Evolutionary conservation across 208 protist genomes (phyloP).

Genomic region (Acanthamoeba triangularis): DNA sequence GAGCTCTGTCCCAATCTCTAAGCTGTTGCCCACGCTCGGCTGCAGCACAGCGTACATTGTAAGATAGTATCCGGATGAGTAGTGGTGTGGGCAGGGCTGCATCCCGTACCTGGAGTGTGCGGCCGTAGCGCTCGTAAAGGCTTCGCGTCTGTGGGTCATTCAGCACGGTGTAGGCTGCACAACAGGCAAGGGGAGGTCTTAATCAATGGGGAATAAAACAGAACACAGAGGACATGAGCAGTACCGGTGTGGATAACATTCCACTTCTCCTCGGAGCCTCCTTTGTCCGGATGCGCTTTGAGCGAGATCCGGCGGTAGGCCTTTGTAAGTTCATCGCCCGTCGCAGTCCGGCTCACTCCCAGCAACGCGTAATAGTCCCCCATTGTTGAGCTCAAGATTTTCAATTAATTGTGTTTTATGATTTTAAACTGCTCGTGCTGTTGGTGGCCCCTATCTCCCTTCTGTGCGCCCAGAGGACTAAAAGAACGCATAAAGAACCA

Average conservation of each 20-base stretch:
- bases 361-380: not conserved
- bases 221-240: not conserved
- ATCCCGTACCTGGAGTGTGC: not conserved
- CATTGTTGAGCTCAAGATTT: not conserved
- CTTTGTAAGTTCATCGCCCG: not conserved
- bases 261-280: conserved; percentile 3
- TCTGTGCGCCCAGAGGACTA: too few species aligned
- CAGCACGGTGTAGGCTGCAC: conserved; percentile 15
- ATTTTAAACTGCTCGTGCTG: too few species aligned
- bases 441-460: too few species aligned
- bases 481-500: too few species aligned
- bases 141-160: conserved; percentile 18
- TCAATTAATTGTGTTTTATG: not conserved
- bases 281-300: conserved; percentile 2
- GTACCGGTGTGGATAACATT: not conserved
- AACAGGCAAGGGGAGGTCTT: not conserved
- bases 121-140: conserved; percentile 13
- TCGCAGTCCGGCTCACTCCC: not conserved
- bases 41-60: not conserved
- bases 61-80: not conserved
- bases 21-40: conserved; percentile 30
- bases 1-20: not conserved
- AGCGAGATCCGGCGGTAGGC: not conserved
- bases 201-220: not conserved
- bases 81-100: too few species aligned